Base-by-base conservation (phyloP, 768 basidiomycete species). In the Chalciporus pseudorubinellus region DNA sequence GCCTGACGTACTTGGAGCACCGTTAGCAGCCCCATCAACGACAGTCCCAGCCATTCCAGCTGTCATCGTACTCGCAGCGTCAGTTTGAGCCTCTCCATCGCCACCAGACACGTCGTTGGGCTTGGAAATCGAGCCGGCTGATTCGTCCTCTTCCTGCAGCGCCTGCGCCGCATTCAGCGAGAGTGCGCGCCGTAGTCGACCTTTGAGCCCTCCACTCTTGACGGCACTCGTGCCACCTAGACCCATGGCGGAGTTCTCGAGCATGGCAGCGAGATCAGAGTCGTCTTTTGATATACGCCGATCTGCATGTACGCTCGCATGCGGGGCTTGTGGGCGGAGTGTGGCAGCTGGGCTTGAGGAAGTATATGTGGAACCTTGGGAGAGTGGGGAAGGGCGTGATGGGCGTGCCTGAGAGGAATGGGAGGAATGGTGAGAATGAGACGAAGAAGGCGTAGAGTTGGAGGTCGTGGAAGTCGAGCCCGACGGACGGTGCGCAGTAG, bases 261-360 rank as follows among this genome's bases (percentile, higher is more conserved):
- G 63, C 72, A 84, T 77, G 41, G 81, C 72, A 1, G 77, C 79
- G 24, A 87, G 73, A 70, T 88, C 85, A 51, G 81, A 85, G 60
- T 89, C 87, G 68, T 88, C 85, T 53, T 80, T 79, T 19, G 88
- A 89, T 80, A 87, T 86, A 46, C 88, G 82, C 61, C 85, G 82
- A 67, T 89, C 87, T 3, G 81, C 69, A 22, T 82, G 81, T 9
- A 81, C 77, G 53, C 77, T 80, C 50, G 72, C 79, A 31, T 59
- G 67, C 29, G 70, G 57, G 54, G 61, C 43, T 57, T 69, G 58
- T 21, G 68, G 16, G 48, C 67, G 58, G 49, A 63, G 48, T 8
- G 42, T 34, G 9, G 46, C 22, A 28, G 63, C 26, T 2, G 55
- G 50, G 12, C 58, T 36, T 10, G 62, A 39, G 46, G 52, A 59